Base-by-base conservation (phyloP, 768 basidiomycete species). In the Lyophyllum decastes region DNA sequence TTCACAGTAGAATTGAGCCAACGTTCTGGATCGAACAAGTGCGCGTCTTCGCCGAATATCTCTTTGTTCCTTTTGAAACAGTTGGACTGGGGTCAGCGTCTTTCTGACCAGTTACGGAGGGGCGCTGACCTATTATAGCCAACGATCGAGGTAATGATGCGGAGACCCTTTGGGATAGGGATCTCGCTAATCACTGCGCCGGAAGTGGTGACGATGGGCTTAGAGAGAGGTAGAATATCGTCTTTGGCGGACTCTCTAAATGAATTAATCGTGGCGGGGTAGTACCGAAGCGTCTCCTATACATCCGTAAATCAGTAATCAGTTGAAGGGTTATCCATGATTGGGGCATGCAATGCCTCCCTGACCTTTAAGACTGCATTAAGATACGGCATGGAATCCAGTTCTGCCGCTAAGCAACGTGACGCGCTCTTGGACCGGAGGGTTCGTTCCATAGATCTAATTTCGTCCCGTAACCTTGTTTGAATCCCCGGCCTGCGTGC, bases 401-500 rank as follows among this genome's bases (percentile, higher is more conserved):
- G 72, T 63, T 84, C 81, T 46, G 60, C 60, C 26, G 74, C 64
- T 9, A 72, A 75, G 60, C 80, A 78, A 38, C 72, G 66, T 16
- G 68, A 65, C 17, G 72, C 69, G 27, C 77, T 76, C 14, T 74
- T 72, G 17, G 65, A 66, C 38, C 70, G 69, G 14, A 80, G 61
- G 14, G 64, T 70, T 17, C 55, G 52, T 55, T 78, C 66, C 64
- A 71, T 73, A 24, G 80, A 68, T 64, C 70, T 70, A 40, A 88
- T 79, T 72, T 92, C 91, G 0, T 72, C 66, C 17, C 92, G 82
- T 35, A 93, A 79, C 55, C 75, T 78, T 2, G 71, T 73, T 70
- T 94, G 90, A 5, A 85, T 68, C 8, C 82, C 73, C 0, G 82
- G 83, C 60, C 84, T 73, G 27, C 76, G 78, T 11, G 86, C 79